Evolutionary conservation across 495 filamentous ascomycete species (phyloP).

Genomic region (Lophiotrema nucula): DNA sequence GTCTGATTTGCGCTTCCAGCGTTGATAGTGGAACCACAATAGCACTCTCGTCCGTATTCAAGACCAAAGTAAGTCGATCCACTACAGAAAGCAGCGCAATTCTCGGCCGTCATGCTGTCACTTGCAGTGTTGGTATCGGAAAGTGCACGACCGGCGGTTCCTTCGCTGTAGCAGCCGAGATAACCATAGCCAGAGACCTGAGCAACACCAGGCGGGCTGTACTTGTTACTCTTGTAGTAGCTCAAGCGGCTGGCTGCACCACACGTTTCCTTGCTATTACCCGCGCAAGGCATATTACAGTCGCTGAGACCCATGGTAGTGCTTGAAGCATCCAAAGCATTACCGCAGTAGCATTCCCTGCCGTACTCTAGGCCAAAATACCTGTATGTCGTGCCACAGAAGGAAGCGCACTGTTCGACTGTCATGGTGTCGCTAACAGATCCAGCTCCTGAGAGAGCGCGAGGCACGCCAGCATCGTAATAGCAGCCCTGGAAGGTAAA

Average conservation of each 20-base stretch:
- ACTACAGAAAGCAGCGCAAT: constrained; percentile 37
- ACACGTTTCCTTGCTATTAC: constrained; percentile 30
- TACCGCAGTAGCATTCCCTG: constrained; percentile 38
- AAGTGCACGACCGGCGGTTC: constrained; percentile 10
- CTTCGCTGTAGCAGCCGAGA: constrained; percentile 31
- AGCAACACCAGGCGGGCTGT: constrained; percentile 10
- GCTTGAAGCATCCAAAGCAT: constrained; percentile 19
- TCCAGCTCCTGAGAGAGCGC: constrained; percentile 16
- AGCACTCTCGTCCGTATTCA: constrained; percentile 45
- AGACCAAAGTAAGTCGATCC: constrained; percentile 41
- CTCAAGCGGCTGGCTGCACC: constrained; percentile 31
- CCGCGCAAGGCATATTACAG: constrained; percentile 36
- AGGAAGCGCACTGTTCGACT: constrained; percentile 26
- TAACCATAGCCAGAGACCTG: constrained; percentile 21
- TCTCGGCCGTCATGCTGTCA: constrained; percentile 33
- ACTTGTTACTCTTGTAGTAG: constrained; percentile 25
- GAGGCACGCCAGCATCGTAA: constrained; percentile 7
- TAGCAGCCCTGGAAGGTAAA: constrained; percentile 33
- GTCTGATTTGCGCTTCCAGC: constrained; percentile 14
- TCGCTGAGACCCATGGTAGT: constrained; percentile 37
- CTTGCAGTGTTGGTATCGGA: constrained; percentile 11
- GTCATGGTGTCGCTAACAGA: constrained; percentile 16
- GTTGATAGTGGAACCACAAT: constrained; percentile 39
- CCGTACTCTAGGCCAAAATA: constrained; percentile 32
- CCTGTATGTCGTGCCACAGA: constrained; percentile 20